These are phyloP conservation scores for Pulveroboletus frians DNA, from an alignment of 768 basidiomycete species.

Conservation along the genomic window DNA sequence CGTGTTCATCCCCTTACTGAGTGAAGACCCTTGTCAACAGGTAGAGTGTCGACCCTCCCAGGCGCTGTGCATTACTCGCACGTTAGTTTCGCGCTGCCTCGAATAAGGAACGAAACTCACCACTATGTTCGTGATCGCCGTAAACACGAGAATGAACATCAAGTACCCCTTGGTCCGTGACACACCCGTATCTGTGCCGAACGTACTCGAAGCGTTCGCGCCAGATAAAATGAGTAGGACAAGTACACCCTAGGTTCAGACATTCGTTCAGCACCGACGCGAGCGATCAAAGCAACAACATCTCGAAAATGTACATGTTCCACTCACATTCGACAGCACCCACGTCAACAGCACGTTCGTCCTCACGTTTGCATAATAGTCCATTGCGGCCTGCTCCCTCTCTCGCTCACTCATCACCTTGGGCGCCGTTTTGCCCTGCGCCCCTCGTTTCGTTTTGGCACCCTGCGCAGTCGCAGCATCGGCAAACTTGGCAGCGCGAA, in stretches of 20 bases:
- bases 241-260: slow-evolving; percentile 51
- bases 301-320: background rate
- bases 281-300: background rate
- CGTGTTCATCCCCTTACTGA: slow-evolving; percentile 29
- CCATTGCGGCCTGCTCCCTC: slow-evolving; percentile 68
- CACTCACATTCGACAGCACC: slow-evolving; percentile 76
- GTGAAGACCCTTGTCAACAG: slow-evolving; percentile 48
- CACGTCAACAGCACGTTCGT: slow-evolving; percentile 78
- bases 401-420: slow-evolving; percentile 45
- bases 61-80: slow-evolving; percentile 36
- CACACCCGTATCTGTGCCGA: slow-evolving; percentile 42
- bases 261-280: background rate
- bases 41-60: slow-evolving; percentile 55
- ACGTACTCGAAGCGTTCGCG: slow-evolving; percentile 51
- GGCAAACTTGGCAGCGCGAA: slow-evolving; percentile 50
- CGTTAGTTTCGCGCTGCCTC: background rate
- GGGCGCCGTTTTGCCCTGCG: slow-evolving; percentile 11
- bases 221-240: slow-evolving; percentile 66
- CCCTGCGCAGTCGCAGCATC: slow-evolving; percentile 8
- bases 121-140: slow-evolving; percentile 70
- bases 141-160: slow-evolving; percentile 75
- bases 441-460: slow-evolving; percentile 8
- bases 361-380: slow-evolving; percentile 84
- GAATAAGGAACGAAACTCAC: slow-evolving; percentile 27
- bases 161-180: slow-evolving; percentile 70